These are phyloP conservation scores for Nakazawaea molendinolei DNA, from an alignment of 805 yeast species.

Conservation along the genomic window DNA sequence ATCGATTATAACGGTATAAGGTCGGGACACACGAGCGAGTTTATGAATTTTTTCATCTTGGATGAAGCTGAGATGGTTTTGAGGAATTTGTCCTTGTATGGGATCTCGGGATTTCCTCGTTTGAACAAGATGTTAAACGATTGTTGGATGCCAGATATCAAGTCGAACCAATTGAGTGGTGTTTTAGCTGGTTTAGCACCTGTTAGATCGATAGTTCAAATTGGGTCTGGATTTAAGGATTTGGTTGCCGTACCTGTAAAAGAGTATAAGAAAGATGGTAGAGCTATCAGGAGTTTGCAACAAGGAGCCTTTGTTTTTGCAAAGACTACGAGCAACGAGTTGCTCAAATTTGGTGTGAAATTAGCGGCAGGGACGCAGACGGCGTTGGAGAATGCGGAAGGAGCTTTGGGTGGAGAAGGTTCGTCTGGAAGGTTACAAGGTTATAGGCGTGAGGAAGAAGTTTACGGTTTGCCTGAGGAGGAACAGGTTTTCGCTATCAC, in stretches of 20 bases:
- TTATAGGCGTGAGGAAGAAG: conserved; percentile 11
- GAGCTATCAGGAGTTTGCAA: conserved; percentile 61
- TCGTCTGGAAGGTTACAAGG: conserved; percentile 35
- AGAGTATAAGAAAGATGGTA: conserved; percentile 70
- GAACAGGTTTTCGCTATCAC: conserved; percentile 11
- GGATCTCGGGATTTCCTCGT: conserved; percentile 66
- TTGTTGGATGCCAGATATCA: conserved; percentile 87
- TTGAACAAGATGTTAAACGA: conserved; percentile 50
- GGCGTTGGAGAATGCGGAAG: conserved; percentile 73
- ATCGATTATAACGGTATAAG: conserved; percentile 78
- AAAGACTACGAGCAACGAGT: conserved; percentile 71
- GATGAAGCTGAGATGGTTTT: conserved; percentile 78
- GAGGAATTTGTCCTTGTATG: conserved; percentile 58
- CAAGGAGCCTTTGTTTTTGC: conserved; percentile 72
- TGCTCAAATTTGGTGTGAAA: conserved; percentile 76
- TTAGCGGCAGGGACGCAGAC: conserved; percentile 86
- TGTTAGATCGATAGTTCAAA: conserved; percentile 63
- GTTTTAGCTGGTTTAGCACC: conserved; percentile 83
- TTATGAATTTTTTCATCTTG: conserved; percentile 80
- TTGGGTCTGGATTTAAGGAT: conserved; percentile 74
- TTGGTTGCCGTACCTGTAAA: conserved; percentile 65
- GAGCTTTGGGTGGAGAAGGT: conserved; percentile 70
- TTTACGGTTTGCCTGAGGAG: conserved; percentile 5
- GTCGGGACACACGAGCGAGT: conserved; percentile 81
- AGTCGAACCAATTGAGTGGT: conserved; percentile 71